A percentile compares a stretch with the other conserved stretches of the same genome.
Evolutionary conservation across 2,329 filamentous ascomycete species (phyloP).

Genomic region (Trichoderma lentiforme): DNA sequence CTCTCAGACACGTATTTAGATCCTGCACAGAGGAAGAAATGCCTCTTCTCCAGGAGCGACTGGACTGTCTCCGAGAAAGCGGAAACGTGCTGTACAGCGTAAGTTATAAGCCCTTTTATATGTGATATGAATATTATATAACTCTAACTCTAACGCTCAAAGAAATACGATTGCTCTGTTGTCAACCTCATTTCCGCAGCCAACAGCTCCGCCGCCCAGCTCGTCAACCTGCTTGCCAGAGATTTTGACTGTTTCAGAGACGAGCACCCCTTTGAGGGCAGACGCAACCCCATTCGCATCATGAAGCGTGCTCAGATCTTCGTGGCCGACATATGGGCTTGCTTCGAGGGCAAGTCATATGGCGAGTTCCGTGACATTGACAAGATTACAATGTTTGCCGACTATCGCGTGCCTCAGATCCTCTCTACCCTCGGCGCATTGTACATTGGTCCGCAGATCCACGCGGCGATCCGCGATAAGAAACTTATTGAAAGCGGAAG

Average conservation of each 20-base stretch:
- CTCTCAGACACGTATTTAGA: constrained; percentile 75
- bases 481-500: constrained; percentile 68
- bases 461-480: constrained; percentile 63
- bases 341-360: constrained; percentile 76
- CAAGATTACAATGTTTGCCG: constrained; percentile 97
- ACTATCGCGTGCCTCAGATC: constrained; percentile 95
- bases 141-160: constrained; percentile 11
- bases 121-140: not conserved
- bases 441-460: constrained; percentile 76
- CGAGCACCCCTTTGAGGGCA: constrained; percentile 70
- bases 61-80: constrained; percentile 78
- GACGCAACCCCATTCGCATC: constrained; percentile 67
- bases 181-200: constrained; percentile 70
- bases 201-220: constrained; percentile 71
- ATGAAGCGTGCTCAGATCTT: constrained; percentile 95
- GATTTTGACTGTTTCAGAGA: constrained; percentile 87
- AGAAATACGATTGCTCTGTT: constrained; percentile 76
- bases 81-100: constrained; percentile 76
- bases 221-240: constrained; percentile 81
- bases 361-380: constrained; percentile 87
- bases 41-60: constrained; percentile 73
- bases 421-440: constrained; percentile 79
- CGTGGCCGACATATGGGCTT: constrained; percentile 94
- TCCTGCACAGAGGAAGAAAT: constrained; percentile 85
- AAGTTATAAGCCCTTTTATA: constrained; percentile 25